Base-by-base conservation (phyloP, 2,329 filamentous ascomycete species). In the Cladophialophora exuberans region DNA sequence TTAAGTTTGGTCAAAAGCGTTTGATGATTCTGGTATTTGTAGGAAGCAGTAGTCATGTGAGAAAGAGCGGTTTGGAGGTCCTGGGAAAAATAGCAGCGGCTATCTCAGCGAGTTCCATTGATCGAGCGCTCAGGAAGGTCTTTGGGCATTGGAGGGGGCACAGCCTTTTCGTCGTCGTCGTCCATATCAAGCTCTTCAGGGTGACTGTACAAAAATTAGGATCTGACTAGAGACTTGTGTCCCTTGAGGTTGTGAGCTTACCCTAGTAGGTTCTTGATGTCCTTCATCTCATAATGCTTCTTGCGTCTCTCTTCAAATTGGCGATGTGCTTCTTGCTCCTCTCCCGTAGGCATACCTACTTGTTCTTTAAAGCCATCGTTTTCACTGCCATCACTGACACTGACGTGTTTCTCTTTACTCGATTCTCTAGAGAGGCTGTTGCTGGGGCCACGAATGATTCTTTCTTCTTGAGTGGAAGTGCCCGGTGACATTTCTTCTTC, bases 271-370 rank as follows among this genome's bases (percentile, higher is more conserved):
- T 86, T 83, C 67, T 94, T 96, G 55, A 97, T 91, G 68, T 94
- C 88, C 76, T 84, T 90, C 94, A 99, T 99, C 80, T 99, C 94
- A 74, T 99, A 99, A 74, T 99, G 94, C 78, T 86, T 93, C 85
- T 94, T 97, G 68, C 94, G 84, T 78, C 90, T 81, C 75, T 89
- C 81, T 76, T 97, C 92, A 71, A 99, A 99, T 70, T 88, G 85
- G 69, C 82, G 84, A 73, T 99, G 94, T 79, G 97, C 97, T 77
- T 94, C 90, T 59, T 79, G 79, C 70, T 96, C 92, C 71, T 96
- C 90, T 36, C 75, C 71, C 4, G 74, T 85, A 77, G 69, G 83
- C 82, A 73, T 83, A 79, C 62, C 79, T 79, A 69, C 76, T 77
- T 62, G 66, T 53, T 73, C 73, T 30, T 69, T 69, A 35, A 71